Evolutionary conservation across 768 basidiomycete species (phyloP), one percentile per base, ranked within the genome.

Genomic region (Paxillus ammoniavirescens): DNA sequence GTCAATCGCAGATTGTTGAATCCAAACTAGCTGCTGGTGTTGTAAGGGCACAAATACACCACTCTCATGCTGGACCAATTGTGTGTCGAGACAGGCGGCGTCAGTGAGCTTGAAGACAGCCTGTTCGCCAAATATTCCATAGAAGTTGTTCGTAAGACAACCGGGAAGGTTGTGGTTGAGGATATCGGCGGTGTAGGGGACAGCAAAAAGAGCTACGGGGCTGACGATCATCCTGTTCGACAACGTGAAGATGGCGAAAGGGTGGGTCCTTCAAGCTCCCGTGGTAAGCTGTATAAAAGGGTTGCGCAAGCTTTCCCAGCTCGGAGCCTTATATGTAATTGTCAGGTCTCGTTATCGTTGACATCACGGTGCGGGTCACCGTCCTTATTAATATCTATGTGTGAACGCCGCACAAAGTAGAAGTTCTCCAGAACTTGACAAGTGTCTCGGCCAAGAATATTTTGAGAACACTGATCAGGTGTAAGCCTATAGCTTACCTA

Each of bases 1-100:
- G 28, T 87, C 84, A 42, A 86, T 63, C 8, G 77, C 73, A 36
- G 77, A 70, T 51, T 84, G 77, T 56, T 86, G 78, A 6, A 87
- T 56, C 86, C 84, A 87, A 6, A 86, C 77, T 26, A 87, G 77
- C 50, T 79, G 77, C 28, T 74, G 63, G 43, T 65, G 60, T 48
- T 52, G 46, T 65, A 73, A 40, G 67, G 60, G 35, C 45, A 63
- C 43, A 60, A 60, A 31, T 13, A 50, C 33, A 37, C 10, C 47
- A 15, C 23, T 17, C 4, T 57, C 31, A n/a, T 26, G 38, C 17
- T 38, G 17, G 15, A 21, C 1, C 66, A 53, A 31, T 57, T 56
- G 67, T 68, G 71, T 13, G 68, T 58, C 37, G 48, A 78, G 54
- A 64, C 85, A 87, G 46, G 57, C 61, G 35, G 65, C 47, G 57